phyloP scores from a whole-genome alignment of 2,329 filamentous ascomycete genomes.

The Cercospora citrullina region DNA sequence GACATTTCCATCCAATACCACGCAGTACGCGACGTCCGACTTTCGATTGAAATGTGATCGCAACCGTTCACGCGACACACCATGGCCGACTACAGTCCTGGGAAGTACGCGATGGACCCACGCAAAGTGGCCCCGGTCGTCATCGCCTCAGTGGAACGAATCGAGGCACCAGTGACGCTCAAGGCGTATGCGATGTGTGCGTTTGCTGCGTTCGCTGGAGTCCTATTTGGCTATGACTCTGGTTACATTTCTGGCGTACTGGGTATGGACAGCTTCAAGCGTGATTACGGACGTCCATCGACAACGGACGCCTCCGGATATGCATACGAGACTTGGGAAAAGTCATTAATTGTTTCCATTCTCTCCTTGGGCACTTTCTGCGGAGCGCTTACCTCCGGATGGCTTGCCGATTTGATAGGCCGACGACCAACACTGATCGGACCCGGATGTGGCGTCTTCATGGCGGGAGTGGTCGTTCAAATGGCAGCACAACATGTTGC shows the following conservation, averaged over 20 bases:
- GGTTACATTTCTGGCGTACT: slow-evolving; percentile 57
- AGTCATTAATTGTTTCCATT: slow-evolving; percentile 70
- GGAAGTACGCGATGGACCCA: neutral
- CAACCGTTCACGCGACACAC: neutral
- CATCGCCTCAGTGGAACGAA: slow-evolving; percentile 24
- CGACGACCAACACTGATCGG: slow-evolving; percentile 63
- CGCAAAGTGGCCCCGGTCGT: slow-evolving; percentile 3
- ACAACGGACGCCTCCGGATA: slow-evolving; percentile 27
- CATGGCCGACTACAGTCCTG: slow-evolving; percentile 3
- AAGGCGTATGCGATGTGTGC: slow-evolving; percentile 61
- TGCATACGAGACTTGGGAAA: slow-evolving; percentile 36
- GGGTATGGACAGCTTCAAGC: slow-evolving; percentile 52
- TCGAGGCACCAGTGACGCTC: slow-evolving; percentile 41
- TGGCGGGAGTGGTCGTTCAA: slow-evolving; percentile 57
- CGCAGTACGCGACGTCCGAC: neutral
- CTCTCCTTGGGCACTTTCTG: slow-evolving; percentile 77
- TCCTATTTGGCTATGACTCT: slow-evolving; percentile 62
- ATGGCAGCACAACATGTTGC: slow-evolving; percentile 61
- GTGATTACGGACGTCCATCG: slow-evolving; percentile 35
- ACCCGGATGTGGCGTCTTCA: slow-evolving; percentile 62
- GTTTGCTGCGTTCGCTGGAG: slow-evolving; percentile 61
- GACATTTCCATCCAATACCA: neutral
- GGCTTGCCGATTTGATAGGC: slow-evolving; percentile 65
- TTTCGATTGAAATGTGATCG: neutral
- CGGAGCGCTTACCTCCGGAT: slow-evolving; percentile 60